phyloP scores from a whole-genome alignment of 768 basidiomycete genomes.

The Lactifluus pinguis region DNA sequence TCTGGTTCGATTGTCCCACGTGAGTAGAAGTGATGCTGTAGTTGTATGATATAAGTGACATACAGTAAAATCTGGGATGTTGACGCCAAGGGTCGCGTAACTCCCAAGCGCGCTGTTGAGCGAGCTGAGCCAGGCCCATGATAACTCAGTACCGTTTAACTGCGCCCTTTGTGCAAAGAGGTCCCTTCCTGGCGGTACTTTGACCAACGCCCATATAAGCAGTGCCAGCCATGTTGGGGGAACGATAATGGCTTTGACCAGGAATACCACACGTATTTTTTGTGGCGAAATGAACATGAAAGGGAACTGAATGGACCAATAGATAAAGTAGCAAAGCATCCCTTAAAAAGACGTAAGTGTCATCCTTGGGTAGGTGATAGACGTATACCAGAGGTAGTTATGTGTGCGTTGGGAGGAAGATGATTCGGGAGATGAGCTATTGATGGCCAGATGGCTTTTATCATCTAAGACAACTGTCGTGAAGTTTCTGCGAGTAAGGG shows the following conservation, averaged over 20 bases:
- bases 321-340: slow-evolving; percentile 69
- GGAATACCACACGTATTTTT: slow-evolving; percentile 67
- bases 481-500: background rate
- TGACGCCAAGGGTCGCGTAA: slow-evolving; percentile 65
- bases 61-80: slow-evolving; percentile 80
- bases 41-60: background rate
- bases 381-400: slow-evolving; percentile 50
- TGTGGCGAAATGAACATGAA: slow-evolving; percentile 72
- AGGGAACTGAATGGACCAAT: slow-evolving; percentile 70
- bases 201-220: slow-evolving; percentile 40
- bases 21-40: background rate
- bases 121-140: slow-evolving; percentile 74
- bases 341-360: slow-evolving; percentile 28
- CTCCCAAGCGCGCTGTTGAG: slow-evolving; percentile 71
- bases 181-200: slow-evolving; percentile 52
- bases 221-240: slow-evolving; percentile 33
- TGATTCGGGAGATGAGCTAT: slow-evolving; percentile 55
- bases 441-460: slow-evolving; percentile 79
- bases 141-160: slow-evolving; percentile 43
- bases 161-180: slow-evolving; percentile 44
- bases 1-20: slow-evolving; percentile 26
- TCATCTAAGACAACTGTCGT: slow-evolving; percentile 35
- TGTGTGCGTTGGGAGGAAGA: slow-evolving; percentile 45
- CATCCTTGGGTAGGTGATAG: background rate
- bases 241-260: slow-evolving; percentile 46